These are phyloP conservation scores for Goffeauzyma gilvescens DNA, from an alignment of 768 basidiomycete genomes.

Conservation along the genomic window DNA sequence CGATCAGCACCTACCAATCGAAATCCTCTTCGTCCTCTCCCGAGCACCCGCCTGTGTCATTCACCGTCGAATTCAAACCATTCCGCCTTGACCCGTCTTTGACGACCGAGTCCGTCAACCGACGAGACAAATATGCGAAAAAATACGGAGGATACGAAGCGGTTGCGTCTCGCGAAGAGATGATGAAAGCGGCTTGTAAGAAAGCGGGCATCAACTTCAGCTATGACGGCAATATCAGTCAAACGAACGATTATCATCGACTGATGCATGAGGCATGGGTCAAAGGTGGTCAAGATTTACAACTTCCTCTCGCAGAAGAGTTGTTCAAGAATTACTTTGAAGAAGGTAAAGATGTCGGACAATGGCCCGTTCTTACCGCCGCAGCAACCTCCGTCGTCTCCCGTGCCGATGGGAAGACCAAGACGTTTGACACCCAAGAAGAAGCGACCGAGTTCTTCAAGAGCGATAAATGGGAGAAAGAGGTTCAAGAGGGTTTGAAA, in stretches of 20 bases:
- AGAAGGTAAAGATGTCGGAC: constrained; percentile 45
- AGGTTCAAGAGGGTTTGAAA: constrained; percentile 46
- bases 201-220: constrained; percentile 46
- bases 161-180: constrained; percentile 34
- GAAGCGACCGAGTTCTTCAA: constrained; percentile 49
- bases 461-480: constrained; percentile 46
- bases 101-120: constrained; percentile 19
- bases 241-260: constrained; percentile 53
- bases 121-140: constrained; percentile 13
- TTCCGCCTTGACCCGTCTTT: constrained; percentile 37
- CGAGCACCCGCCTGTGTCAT: constrained; percentile 20
- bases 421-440: constrained; percentile 45
- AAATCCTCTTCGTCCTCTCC: constrained; percentile 26
- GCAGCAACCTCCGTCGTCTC: constrained; percentile 42
- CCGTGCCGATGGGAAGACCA: no score
- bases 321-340: constrained; percentile 53
- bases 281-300: constrained; percentile 44
- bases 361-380: constrained; percentile 43
- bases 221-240: constrained; percentile 44
- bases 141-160: constrained; percentile 41
- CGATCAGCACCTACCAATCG: constrained; percentile 8
- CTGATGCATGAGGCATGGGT: constrained; percentile 50
- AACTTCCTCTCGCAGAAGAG: constrained; percentile 41
- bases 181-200: constrained; percentile 40
- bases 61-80: constrained; percentile 38